Evolutionary conservation across 306 rosid genomes (phyloP), one percentile per base, ranked within the genome.

Genomic region (Canavalia gladiata): DNA sequence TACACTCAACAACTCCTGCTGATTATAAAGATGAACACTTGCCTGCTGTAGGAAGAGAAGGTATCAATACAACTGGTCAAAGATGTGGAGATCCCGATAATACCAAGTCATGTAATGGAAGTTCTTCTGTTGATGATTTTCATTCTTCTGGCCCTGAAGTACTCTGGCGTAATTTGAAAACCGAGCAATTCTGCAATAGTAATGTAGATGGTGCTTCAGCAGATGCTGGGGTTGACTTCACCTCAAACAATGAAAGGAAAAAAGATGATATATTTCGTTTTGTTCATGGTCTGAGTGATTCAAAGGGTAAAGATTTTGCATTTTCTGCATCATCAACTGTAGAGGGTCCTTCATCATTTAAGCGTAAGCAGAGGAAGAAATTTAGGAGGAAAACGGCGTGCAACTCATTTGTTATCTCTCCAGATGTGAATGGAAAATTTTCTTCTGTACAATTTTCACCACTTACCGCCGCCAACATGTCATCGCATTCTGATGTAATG

Each of bases 301-400:
- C 75, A 34, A 83, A 77, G 59, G 87, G 76, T 69, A 85, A 74
- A 45, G n/a, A 47, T 74, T 92, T 91, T 88, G 72, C 84, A 52
- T 95, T 95, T 91, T 86, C 91, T 18, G 89, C 94, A 13, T 63
- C 88, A 56, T 79, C 96, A 66, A 29, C 83, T 75, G 81, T 69
- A 6, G 87, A 84, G 77, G 80, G 73, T 80, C 37, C 82, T 72
- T 35, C 82, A 65, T 77, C 87, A 34, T 51, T 68, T 49, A 93
- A 84, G 82, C 87, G 70, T 77, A 90, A 79, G 47, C 81, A 77
- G 56, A 91, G 85, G 85, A 89, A 83, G 88, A 95, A 83, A 87
- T 86, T 74, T 82, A 87, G 89, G 84, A 87, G 81, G 51, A 91
- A 87, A 85, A 71, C 77, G 35, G 86, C 82, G 64, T 41, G 68